Base-by-base conservation (phyloP, 164 flowering plant species). In the Berberis vulgaris region DNA sequence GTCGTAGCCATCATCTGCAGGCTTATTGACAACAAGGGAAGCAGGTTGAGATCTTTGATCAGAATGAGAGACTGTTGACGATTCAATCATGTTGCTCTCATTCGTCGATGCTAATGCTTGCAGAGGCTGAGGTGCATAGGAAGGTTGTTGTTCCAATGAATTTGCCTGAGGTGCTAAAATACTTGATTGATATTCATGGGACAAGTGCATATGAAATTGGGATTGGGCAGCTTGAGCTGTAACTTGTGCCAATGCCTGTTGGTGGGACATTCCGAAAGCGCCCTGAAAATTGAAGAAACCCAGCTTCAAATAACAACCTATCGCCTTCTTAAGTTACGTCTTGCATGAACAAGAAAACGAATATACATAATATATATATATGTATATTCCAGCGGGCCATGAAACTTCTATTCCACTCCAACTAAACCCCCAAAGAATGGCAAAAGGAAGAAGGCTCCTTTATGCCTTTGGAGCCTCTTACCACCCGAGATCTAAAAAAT, bases 221-320 rank as follows among this genome's bases (percentile, higher is more conserved):
- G 83, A 78, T 4, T 86, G 72, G 54, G 78, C 87, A 62, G 97
- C 98, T 67, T 90, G 98, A 60, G 92, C 98, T 11, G 97, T 88
- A 43, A 91, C 97, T 68, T 88, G 93, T 2, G 97, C 98, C 77
- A 94, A 65, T 7, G 96, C 97, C 50, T 94, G 95, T 67, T 88
- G 98, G 71, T 88, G 97, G 41, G 97, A 87, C 74, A 94, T 88
- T 60, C 91, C 93, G 72, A 88, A 84, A 4, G 85, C 91, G 45
- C 96, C 82, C 97, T 89, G 75, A 63, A 74, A 5, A 43, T 26
- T 26, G 26, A 5, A 58, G 38, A 60, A 43, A 62, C 13, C 45
- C 39, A 62, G 47, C 13, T 11, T 12, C 7, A 7, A 62, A 41
- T 60, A n/a, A 43, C 13, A 45, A 44, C 4, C 46, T 5, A 60